These are phyloP conservation scores for Epichloe glyceriae DNA, from an alignment of 2,329 filamentous ascomycete genomes.

Conservation along the genomic window DNA sequence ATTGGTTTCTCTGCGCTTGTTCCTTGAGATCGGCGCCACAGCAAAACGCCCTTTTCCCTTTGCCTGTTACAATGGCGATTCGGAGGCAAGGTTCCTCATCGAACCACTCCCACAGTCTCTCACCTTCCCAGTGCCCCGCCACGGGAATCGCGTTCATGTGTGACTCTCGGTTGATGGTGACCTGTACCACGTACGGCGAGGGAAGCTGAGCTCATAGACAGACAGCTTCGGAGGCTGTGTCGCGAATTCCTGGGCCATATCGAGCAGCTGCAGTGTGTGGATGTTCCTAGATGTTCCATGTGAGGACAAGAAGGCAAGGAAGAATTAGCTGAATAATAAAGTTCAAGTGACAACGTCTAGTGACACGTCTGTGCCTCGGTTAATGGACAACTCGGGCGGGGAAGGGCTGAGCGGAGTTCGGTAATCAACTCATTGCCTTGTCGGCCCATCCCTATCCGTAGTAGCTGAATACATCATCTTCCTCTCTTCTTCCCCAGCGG, in stretches of 20 bases:
- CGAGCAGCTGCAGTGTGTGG: neutral
- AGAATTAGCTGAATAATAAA: too few relatives aligned
- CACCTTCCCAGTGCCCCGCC: conserved; percentile 34
- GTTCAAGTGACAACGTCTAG: too few relatives aligned
- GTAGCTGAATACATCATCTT: too few relatives aligned
- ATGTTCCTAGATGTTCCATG: too few relatives aligned
- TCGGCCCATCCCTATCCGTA: too few relatives aligned
- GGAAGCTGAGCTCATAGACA: conserved; percentile 26
- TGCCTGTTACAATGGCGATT: conserved; percentile 37
- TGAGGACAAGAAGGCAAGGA: too few relatives aligned
- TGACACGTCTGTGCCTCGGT: too few relatives aligned
- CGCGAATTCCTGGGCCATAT: conserved; percentile 7
- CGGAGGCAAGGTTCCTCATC: conserved; percentile 34
- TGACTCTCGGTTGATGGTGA: conserved; percentile 38
- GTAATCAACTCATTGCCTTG: too few relatives aligned
- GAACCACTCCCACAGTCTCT: conserved; percentile 38
- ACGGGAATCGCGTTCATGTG: conserved; percentile 33
- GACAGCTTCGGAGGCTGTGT: conserved; percentile 8
- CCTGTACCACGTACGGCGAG: conserved; percentile 33
- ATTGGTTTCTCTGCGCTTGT: conserved; percentile 17
- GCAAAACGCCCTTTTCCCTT: conserved; percentile 38
- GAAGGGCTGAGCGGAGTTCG: too few relatives aligned
- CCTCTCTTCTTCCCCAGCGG: too few relatives aligned
- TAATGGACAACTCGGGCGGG: too few relatives aligned
- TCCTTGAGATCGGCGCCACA: conserved; percentile 43